These are phyloP conservation scores for Papiliotrema laurentii DNA, from an alignment of 1,284 basidiomycete genomes.

Conservation along the genomic window DNA sequence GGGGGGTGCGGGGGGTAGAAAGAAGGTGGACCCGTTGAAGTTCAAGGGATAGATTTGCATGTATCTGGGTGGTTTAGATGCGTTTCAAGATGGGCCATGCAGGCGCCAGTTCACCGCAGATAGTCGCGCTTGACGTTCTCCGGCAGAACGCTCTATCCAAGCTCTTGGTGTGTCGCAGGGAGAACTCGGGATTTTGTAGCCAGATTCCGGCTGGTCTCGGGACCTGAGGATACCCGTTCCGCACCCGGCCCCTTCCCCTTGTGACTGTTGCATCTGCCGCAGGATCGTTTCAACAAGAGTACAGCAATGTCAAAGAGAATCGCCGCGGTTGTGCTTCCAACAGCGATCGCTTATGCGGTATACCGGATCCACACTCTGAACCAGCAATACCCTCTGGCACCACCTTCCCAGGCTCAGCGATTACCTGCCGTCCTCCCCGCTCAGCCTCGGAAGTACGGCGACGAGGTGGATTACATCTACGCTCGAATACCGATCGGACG, in stretches of 20 bases:
- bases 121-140: no score
- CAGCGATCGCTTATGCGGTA: not conserved
- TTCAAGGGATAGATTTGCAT: conserved; percentile 30
- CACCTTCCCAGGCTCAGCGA: not conserved
- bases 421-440: not conserved
- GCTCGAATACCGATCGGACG: not conserved
- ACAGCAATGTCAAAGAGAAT: no score
- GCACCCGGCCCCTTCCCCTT: no score
- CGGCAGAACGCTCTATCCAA: no score
- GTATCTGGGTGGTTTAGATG: not conserved
- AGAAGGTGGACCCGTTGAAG: conserved; percentile 46
- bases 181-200: no score
- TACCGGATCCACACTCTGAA: not conserved
- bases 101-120: not conserved
- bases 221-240: no score
- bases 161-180: no score
- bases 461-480: not conserved
- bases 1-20: conserved; percentile 21
- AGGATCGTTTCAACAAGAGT: no score
- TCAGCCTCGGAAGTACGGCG: no score
- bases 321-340: not conserved
- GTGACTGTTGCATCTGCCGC: no score
- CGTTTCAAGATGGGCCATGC: not conserved
- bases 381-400: not conserved
- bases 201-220: no score